These are phyloP conservation scores for Prototheca wickerhamii DNA, from an alignment of 163 green algal genomes.

Conservation along the genomic window DNA sequence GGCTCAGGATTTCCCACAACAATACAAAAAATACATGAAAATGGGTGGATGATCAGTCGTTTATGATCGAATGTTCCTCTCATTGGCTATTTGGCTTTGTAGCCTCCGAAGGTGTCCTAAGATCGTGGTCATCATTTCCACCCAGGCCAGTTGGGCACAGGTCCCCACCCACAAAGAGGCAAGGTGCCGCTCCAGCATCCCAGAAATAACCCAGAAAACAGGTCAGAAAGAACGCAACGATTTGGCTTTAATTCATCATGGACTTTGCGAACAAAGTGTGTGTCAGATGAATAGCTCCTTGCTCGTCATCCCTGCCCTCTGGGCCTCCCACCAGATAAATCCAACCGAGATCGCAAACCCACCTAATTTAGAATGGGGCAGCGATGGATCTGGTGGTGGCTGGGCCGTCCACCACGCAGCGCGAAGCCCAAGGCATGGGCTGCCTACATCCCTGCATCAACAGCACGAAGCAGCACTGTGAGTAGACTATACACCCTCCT, in stretches of 20 bases:
- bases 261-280: too few relatives aligned
- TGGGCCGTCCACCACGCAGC: too few relatives aligned
- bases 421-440: too few relatives aligned
- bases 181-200: not conserved
- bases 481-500: too few relatives aligned
- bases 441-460: too few relatives aligned
- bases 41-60: slow-evolving; percentile 1
- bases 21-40: not conserved
- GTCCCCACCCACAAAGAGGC: not conserved
- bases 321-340: too few relatives aligned
- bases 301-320: too few relatives aligned
- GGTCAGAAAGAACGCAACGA: slow-evolving; percentile 71
- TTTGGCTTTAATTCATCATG: slow-evolving; percentile 25
- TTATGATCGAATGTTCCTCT: slow-evolving; percentile 22
- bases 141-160: slow-evolving; percentile 20
- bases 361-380: too few relatives aligned
- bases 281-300: too few relatives aligned
- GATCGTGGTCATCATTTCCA: slow-evolving; percentile 31
- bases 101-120: slow-evolving; percentile 60
- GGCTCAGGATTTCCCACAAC: slow-evolving; percentile 7
- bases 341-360: too few relatives aligned
- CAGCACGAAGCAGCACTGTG: too few relatives aligned
- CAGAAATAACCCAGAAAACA: slow-evolving; percentile 2
- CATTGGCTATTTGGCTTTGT: slow-evolving; percentile 24
- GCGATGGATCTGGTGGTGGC: too few relatives aligned